Conservation (phyloP, 805 yeast genomes). For the Lipomyces mesembrius region DNA sequence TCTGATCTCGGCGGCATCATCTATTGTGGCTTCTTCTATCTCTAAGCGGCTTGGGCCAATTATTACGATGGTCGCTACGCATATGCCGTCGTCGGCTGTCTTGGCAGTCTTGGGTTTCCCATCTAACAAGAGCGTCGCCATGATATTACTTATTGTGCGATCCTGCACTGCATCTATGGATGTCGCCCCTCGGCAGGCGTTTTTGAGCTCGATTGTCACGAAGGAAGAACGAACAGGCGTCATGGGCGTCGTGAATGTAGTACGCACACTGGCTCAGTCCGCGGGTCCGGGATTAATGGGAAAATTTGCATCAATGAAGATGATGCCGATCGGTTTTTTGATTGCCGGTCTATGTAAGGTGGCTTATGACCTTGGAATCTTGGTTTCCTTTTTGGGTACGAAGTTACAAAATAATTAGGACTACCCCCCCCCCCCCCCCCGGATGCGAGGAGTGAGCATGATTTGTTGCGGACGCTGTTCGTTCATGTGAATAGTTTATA, state of each 20-base stretch:
- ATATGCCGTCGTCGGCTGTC: conserved; percentile 75
- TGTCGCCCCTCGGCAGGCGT: conserved; percentile 86
- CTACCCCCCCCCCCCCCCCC: neutral
- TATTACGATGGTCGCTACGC: conserved; percentile 71
- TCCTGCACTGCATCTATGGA: conserved; percentile 80
- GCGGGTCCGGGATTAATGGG: conserved; percentile 85
- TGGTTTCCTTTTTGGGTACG: conserved; percentile 23
- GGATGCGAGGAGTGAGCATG: neutral
- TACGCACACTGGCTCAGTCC: conserved; percentile 82
- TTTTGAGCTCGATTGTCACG: conserved; percentile 69
- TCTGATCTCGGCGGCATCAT: conserved; percentile 65
- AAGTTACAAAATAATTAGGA: conserved; percentile 21
- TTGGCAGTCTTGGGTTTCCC: conserved; percentile 59
- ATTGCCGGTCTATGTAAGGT: conserved; percentile 47
- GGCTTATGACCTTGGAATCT: conserved; percentile 44
- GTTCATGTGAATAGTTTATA: neutral
- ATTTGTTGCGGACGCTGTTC: neutral
- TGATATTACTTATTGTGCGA: conserved; percentile 57
- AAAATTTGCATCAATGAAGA: conserved; percentile 56
- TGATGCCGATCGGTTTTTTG: conserved; percentile 44
- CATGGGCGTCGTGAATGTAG: conserved; percentile 84
- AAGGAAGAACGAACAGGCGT: conserved; percentile 70
- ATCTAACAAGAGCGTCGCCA: conserved; percentile 52
- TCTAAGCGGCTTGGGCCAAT: conserved; percentile 77
- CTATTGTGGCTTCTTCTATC: conserved; percentile 75